Evolutionary conservation across 768 basidiomycete species (phyloP).

Genomic region (Leccinum fibrillosum): DNA sequence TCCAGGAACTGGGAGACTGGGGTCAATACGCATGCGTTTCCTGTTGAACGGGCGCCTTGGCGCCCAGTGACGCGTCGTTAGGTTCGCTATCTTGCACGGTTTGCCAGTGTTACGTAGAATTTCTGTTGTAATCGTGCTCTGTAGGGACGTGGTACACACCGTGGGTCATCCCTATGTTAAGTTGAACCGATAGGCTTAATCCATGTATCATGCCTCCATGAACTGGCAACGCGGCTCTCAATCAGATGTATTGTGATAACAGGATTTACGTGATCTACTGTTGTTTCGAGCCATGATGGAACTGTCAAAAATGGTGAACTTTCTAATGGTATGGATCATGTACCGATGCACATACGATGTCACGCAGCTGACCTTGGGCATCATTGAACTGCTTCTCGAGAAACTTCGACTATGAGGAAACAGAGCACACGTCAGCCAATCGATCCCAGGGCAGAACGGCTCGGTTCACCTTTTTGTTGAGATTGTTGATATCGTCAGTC

Average conservation of each 20-base stretch:
- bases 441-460: neutral
- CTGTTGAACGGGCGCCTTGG: conserved; percentile 14
- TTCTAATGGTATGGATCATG: neutral
- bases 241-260: conserved; percentile 8
- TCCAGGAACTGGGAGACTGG: conserved; percentile 27
- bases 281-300: conserved; percentile 29
- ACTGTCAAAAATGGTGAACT: conserved; percentile 18
- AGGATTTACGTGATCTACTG: conserved; percentile 13
- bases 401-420: conserved; percentile 67
- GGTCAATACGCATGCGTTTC: conserved; percentile 16
- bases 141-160: conserved; percentile 1
- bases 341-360: conserved; percentile 57
- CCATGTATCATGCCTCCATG: neutral
- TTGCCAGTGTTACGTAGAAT: neutral
- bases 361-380: conserved; percentile 80
- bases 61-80: conserved; percentile 9
- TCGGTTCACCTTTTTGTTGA: conserved; percentile 78
- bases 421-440: neutral
- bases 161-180: neutral
- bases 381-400: conserved; percentile 93
- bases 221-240: neutral
- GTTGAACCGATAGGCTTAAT: neutral
- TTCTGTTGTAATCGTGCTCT: neutral
- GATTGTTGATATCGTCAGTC: conserved; percentile 73
- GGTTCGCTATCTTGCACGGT: conserved; percentile 1